Conservation (phyloP, 768 basidiomycete genomes). For the Sporobolomyces roseus region DNA sequence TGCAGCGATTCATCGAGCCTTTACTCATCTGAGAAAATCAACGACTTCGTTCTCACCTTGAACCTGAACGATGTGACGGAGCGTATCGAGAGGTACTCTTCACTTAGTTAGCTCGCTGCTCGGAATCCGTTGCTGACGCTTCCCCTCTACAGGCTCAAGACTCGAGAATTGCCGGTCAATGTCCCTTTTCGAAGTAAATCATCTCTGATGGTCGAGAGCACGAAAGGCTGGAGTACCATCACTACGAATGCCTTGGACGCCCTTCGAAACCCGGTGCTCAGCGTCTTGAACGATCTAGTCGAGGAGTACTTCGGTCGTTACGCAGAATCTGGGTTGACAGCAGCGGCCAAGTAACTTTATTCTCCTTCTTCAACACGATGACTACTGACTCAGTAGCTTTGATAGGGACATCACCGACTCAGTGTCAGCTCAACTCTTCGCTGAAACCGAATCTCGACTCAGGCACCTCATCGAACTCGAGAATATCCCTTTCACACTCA, state of each 20-base stretch:
- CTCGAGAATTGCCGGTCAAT: conserved; percentile 52
- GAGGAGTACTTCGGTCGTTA: conserved; percentile 53
- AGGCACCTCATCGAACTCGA: conserved; percentile 52
- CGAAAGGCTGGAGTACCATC: conserved; percentile 51
- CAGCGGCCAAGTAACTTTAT: conserved; percentile 46
- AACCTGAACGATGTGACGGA: background rate
- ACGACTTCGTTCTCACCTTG: background rate
- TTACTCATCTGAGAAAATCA: too few relatives aligned
- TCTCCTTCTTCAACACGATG: background rate
- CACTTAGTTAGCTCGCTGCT: too few relatives aligned
- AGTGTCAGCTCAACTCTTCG: conserved; percentile 11
- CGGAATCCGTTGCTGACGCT: too few relatives aligned
- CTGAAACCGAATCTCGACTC: conserved; percentile 32
- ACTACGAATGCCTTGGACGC: conserved; percentile 49
- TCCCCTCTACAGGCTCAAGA: conserved; percentile 52
- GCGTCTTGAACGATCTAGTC: conserved; percentile 47
- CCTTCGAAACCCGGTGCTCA: conserved; percentile 37
- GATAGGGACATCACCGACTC: conserved; percentile 46
- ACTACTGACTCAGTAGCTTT: too few relatives aligned
- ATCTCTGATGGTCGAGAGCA: conserved; percentile 49
- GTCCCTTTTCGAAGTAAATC: conserved; percentile 51
- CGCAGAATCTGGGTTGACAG: conserved; percentile 31
- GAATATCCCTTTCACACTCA: conserved; percentile 53
- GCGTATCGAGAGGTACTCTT: conserved; percentile 3
- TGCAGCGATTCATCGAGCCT: background rate